phyloP scores from a whole-genome alignment of 2,329 filamentous ascomycete species.

The Fusarium robinianum region DNA sequence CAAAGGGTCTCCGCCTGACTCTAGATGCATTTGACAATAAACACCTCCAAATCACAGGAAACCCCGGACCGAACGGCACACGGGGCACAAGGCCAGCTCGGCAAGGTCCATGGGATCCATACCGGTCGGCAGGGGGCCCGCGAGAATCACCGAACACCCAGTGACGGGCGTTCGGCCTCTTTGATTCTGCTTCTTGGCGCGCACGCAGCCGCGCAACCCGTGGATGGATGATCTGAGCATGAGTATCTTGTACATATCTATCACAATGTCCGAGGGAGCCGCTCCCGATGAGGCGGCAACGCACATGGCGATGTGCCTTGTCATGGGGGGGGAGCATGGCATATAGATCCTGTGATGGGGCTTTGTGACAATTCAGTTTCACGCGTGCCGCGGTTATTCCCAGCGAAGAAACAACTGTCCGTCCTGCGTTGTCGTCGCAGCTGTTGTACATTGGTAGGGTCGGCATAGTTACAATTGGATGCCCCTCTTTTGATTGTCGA shows the following conservation, averaged over 20 bases:
- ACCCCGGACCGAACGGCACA: slow-evolving; percentile 14
- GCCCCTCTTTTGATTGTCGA: no score
- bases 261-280: neutral
- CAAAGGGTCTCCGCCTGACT: slow-evolving; percentile 15
- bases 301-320: neutral
- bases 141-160: slow-evolving; percentile 3
- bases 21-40: neutral
- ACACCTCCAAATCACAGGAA: slow-evolving; percentile 5
- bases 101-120: slow-evolving; percentile 12
- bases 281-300: slow-evolving; percentile 21
- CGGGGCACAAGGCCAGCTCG: slow-evolving; percentile 18
- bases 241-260: no score
- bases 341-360: slow-evolving; percentile 18
- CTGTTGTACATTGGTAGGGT: neutral
- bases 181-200: neutral
- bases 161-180: slow-evolving; percentile 15
- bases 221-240: slow-evolving; percentile 2
- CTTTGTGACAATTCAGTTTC: slow-evolving; percentile 11
- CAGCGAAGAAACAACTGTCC: neutral
- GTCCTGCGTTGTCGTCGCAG: neutral
- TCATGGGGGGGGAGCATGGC: slow-evolving; percentile 6
- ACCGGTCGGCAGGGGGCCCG: slow-evolving; percentile 15
- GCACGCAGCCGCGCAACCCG: slow-evolving; percentile 16
- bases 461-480: slow-evolving; percentile 13
- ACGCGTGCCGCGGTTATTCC: slow-evolving; percentile 12